phyloP scores from a whole-genome alignment of 2,329 filamentous ascomycete genomes.

The Colletotrichum musicola region DNA sequence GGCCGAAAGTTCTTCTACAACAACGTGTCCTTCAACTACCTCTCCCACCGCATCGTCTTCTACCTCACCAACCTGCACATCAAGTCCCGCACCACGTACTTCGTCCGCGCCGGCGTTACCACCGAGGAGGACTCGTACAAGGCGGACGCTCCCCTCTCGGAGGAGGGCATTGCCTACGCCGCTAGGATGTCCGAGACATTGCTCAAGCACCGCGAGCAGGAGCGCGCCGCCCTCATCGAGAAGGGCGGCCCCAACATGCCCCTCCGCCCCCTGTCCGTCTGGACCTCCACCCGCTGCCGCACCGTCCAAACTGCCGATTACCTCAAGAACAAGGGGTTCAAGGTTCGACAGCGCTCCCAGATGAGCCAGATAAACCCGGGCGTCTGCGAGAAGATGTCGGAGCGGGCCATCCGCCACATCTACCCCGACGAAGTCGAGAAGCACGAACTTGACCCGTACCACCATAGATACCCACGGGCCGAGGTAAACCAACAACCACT shows the following conservation, averaged over 20 bases:
- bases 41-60: constrained; percentile 97
- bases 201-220: constrained; percentile 84
- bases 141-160: constrained; percentile 85
- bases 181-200: constrained; percentile 88
- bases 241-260: constrained; percentile 76
- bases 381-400: constrained; percentile 93
- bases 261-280: constrained; percentile 86
- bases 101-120: constrained; percentile 87
- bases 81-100: constrained; percentile 94
- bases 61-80: constrained; percentile 98
- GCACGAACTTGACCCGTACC: constrained; percentile 94
- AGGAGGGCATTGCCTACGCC: constrained; percentile 84
- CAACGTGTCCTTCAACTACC: constrained; percentile 95
- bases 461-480: constrained; percentile 94
- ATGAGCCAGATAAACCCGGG: constrained; percentile 98
- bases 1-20: constrained; percentile 95
- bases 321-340: constrained; percentile 83
- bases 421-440: constrained; percentile 94
- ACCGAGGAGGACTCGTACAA: constrained; percentile 94
- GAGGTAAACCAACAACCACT: constrained; percentile 80
- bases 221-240: constrained; percentile 77
- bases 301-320: constrained; percentile 91
- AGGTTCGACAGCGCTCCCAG: constrained; percentile 90
- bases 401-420: constrained; percentile 80
- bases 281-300: constrained; percentile 92